Base-by-base conservation (phyloP, 495 filamentous ascomycete genomes). In the Tetracladium setigerum region DNA sequence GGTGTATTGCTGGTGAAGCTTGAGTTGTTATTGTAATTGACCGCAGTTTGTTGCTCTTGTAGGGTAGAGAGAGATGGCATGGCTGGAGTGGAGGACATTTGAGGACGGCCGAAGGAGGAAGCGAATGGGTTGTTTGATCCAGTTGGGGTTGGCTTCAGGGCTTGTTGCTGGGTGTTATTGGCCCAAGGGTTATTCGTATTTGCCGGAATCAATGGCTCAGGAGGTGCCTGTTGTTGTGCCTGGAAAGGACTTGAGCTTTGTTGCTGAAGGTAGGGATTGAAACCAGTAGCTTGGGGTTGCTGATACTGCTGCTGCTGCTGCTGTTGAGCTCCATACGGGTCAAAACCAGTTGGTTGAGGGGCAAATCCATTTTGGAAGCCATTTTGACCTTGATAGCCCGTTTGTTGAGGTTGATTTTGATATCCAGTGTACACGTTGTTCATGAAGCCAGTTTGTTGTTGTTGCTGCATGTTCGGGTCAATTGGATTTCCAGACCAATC, bases 121-220 rank as follows among this genome's bases (percentile, higher is more conserved):
- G 91, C 91, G 59, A 98, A 98, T 30, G 91, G 91, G 55, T 98
- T 98, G 69, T 96, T 98, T 0, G 91, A 96, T 41, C 91, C 91
- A 18, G 91, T 96, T 1, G 86, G 74, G 53, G 74, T 77, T 11
- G 82, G 77, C 57, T 79, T 72, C 9, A 55, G 4, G 11, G 8
- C 9, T 15, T 62, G 52, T 31, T 57, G 49, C 22, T 67, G 65
- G 44, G 57, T 66, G 46, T 72, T 74, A 41, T 60, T 70, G 6
- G 77, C 78, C 77, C 83, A 87, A 8, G 91, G 91, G 63, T 96
- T 96, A 67, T 95, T 89, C 58, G 76, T 89, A 24, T 87, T 65
- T 13, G 60, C 70, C 27, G 54, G 54, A 22, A 61, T 47, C 22
- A 55, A 44, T 31, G 61, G 51, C 30, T 59, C 58, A 37, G 44